Evolutionary conservation across 108 stramenopile species (phyloP).

Genomic region (Craspedostauros australis): DNA sequence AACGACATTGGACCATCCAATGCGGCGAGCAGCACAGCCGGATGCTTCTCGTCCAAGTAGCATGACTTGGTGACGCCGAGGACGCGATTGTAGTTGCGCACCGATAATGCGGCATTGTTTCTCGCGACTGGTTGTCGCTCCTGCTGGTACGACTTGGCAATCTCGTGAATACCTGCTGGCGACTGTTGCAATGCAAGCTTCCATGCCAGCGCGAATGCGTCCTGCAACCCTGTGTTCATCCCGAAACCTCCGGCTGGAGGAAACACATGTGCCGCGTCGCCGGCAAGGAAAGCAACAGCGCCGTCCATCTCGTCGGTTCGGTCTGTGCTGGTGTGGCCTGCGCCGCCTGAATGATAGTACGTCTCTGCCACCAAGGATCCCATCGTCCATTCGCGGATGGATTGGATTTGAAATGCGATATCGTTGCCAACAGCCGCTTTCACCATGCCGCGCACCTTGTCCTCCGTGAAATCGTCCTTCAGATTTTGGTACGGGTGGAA

Average conservation of each 20-base stretch:
- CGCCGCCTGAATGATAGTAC: too few relatives aligned
- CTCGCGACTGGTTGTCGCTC: slow-evolving; percentile 80
- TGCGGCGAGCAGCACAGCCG: slow-evolving; percentile 39
- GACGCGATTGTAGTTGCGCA: slow-evolving; percentile 83
- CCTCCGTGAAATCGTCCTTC: slow-evolving; percentile 45
- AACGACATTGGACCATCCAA: slow-evolving; percentile 37
- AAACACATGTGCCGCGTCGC: slow-evolving; percentile 94
- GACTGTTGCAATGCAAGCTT: slow-evolving; percentile 36
- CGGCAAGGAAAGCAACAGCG: slow-evolving; percentile 55
- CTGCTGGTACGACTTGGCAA: slow-evolving; percentile 41
- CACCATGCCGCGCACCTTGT: slow-evolving; percentile 45
- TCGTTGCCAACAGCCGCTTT: slow-evolving; percentile 39
- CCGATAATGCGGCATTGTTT: slow-evolving; percentile 80
- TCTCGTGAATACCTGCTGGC: not conserved
- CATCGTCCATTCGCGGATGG: slow-evolving; percentile 91
- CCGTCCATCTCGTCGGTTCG: too few relatives aligned
- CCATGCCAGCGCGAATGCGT: slow-evolving; percentile 90
- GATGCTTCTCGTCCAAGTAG: slow-evolving; percentile 71
- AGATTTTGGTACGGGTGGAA: slow-evolving; percentile 88
- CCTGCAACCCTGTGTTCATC: slow-evolving; percentile 95
- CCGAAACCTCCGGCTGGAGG: slow-evolving; percentile 97
- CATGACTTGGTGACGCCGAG: slow-evolving; percentile 64
- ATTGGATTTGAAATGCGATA: slow-evolving; percentile 47
- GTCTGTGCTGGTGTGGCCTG: too few relatives aligned
- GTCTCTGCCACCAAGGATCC: slow-evolving; percentile 60